phyloP scores from a whole-genome alignment of 2,329 filamentous ascomycete species.

The Ploettnerulaceae sp. region DNA sequence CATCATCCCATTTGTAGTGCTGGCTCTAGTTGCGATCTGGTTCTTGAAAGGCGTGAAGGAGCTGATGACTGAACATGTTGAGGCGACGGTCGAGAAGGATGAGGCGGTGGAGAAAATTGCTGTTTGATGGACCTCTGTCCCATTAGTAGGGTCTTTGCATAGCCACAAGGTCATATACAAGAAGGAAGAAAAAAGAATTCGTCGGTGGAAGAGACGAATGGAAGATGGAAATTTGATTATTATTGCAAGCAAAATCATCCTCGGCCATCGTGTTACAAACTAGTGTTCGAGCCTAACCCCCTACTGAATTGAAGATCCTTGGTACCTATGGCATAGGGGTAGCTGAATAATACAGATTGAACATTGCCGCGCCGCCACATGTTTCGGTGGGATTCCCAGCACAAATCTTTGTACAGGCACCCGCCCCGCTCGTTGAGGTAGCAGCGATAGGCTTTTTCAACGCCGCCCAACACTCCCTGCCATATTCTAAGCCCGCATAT shows the following conservation, averaged over 20 bases:
- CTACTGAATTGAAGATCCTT: background rate
- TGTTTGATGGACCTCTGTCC: too few species aligned
- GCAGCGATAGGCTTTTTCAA: background rate
- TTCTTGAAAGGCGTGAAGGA: conserved; percentile 45
- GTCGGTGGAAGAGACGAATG: too few species aligned
- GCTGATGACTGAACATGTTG: conserved; percentile 50
- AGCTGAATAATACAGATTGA: background rate
- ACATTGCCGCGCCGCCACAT: background rate
- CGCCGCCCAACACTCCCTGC: background rate
- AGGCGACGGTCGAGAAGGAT: conserved; percentile 45
- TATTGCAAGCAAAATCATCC: too few species aligned
- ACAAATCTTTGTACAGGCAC: background rate
- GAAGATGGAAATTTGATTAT: too few species aligned
- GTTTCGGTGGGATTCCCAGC: background rate
- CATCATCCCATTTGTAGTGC: conserved; percentile 47
- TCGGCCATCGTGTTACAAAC: too few species aligned
- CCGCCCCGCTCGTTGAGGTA: background rate
- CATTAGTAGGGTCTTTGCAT: background rate
- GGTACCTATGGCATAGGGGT: background rate
- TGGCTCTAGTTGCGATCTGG: conserved; percentile 42
- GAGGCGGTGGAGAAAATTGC: conserved; percentile 14
- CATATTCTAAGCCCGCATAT: background rate
- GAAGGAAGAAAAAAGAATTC: background rate
- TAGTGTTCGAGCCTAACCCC: background rate
- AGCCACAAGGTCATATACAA: background rate